Percentiles rank a stretch among this genome's conserved stretches.
phyloP scores from a whole-genome alignment of 768 basidiomycete genomes.

The Favolaschia claudopus region DNA sequence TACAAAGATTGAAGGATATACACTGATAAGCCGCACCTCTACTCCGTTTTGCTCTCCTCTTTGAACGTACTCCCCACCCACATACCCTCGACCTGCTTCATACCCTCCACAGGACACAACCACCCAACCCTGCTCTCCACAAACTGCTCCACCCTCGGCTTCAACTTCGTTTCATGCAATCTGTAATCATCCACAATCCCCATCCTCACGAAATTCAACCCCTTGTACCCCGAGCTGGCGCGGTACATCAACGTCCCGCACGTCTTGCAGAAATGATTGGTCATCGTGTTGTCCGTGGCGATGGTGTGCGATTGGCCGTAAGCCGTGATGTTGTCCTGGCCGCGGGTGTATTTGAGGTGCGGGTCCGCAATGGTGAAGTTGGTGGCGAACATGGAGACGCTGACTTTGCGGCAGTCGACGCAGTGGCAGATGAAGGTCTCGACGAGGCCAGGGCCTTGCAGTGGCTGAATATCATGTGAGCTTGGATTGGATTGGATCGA shows the following conservation, averaged over 20 bases:
- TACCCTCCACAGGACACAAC: not conserved
- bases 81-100: not conserved
- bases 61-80: no score
- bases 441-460: conserved; percentile 6
- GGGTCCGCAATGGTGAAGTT: conserved; percentile 1
- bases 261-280: conserved; percentile 13
- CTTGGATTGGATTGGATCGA: not conserved
- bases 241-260: conserved; percentile 21
- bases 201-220: not conserved
- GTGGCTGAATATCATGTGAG: not conserved
- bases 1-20: no score
- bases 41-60: no score
- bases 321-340: conserved; percentile 5
- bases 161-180: conserved; percentile 12
- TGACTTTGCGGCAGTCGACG: conserved; percentile 16
- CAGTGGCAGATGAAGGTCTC: conserved; percentile 13
- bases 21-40: no score
- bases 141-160: conserved; percentile 7
- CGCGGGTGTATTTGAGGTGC: conserved; percentile 6
- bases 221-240: not conserved
- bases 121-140: not conserved
- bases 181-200: conserved; percentile 15
- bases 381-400: conserved; percentile 5
- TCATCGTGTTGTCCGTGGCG: conserved; percentile 2
- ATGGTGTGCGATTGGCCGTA: conserved; percentile 6